Evolutionary conservation across 2,329 filamentous ascomycete species (phyloP), one percentile per base, ranked within the genome.

Genomic region (Paecilomyces niveus): DNA sequence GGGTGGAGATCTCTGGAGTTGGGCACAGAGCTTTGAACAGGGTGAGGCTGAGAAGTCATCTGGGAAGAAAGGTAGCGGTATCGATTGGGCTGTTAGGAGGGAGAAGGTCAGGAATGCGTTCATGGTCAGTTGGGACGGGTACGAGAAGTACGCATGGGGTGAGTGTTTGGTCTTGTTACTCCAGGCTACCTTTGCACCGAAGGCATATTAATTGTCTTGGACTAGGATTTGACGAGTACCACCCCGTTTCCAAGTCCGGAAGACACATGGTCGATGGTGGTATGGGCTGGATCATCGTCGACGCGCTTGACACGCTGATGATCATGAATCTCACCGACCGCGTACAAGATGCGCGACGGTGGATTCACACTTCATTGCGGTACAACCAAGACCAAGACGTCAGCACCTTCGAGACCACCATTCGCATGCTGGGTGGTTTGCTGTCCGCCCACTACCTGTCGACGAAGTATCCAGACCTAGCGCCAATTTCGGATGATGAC

Each of bases 231-330:
- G 94, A 99, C 72, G 88, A 94, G 73, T 99, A 89, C 72, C 86
- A 90, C 66, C 94, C 94, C 1, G 77, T 93, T 29, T 86, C 89
- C 5, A 94, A 94, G 72, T 85, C 78, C 18, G 90, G 91, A 54
- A 81, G 81, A 55, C 86, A 94, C 67, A 97, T 99, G 93, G 87
- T 91, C 6, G 83, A 88, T 3, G 86, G 90, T 62, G 94, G 93
- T 26, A 82, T 99, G 75, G 94, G 94, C 31, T 99, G 95, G 94
- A 97, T 97, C 68, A 97, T 99, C 62, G 88, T 99, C 58, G 94
- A 99, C 76, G 87, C 93, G 11, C 80, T 99, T 62, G 94, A 99
- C 74, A 99, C 94, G 0, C 84, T 97, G 82, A 99, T 99, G 78
- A 81, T 99, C 61, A 99, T 99, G 94, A 97, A 97, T 73, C 81